Conservation (phyloP, 2,329 filamentous ascomycete genomes). For the Aureobasidium uvarum region DNA sequence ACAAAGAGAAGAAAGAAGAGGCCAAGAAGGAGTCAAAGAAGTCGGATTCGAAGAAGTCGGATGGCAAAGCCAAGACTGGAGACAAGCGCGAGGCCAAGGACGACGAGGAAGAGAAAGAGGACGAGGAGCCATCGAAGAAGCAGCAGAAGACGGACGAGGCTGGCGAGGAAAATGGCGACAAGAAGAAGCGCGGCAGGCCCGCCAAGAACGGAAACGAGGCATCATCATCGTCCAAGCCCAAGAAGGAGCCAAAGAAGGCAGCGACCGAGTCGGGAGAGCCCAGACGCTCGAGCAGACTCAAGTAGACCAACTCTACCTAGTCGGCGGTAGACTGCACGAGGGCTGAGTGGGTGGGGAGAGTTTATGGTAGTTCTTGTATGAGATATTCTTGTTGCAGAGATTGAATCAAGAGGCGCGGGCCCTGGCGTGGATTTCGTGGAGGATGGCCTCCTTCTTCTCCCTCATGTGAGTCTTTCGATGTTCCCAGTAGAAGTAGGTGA, state of each 20-base stretch:
- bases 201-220: constrained; percentile 39
- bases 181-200: constrained; percentile 46
- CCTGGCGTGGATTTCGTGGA: constrained; percentile 34
- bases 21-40: constrained; percentile 35
- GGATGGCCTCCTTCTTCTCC: constrained; percentile 35
- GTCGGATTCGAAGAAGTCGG: constrained; percentile 31
- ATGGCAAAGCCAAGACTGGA: constrained; percentile 37
- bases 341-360: neutral
- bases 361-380: constrained; percentile 1
- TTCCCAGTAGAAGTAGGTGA: constrained; percentile 37
- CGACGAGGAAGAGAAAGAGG: constrained; percentile 30
- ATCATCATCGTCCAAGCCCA: constrained; percentile 37
- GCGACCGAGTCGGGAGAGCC: constrained; percentile 51
- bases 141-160: constrained; percentile 33
- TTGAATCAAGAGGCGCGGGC: neutral
- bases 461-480: constrained; percentile 38
- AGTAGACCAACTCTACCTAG: constrained; percentile 24
- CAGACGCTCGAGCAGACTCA: constrained; percentile 47
- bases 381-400: neutral
- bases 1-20: constrained; percentile 33
- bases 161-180: constrained; percentile 40
- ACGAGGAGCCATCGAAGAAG: constrained; percentile 35
- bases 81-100: constrained; percentile 35
- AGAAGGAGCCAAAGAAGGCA: constrained; percentile 50
- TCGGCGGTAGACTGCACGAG: neutral